Evolutionary conservation across 1,139 yeast genomes (phyloP), one percentile per base, ranked within the genome.

Genomic region (Lodderomyces orthopsilosis): DNA sequence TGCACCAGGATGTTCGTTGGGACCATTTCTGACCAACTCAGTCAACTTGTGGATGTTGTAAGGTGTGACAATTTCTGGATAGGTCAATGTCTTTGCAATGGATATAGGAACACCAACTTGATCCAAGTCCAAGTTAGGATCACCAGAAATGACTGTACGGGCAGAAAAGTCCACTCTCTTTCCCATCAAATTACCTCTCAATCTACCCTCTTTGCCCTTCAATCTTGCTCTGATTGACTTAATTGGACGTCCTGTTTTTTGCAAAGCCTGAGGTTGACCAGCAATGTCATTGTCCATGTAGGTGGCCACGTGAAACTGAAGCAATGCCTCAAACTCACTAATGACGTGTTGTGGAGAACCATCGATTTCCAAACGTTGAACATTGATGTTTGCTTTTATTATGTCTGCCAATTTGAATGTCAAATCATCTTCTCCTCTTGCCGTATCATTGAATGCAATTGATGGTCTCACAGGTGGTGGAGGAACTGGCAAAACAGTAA

Each of bases 381-480:
- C 97, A 63, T 91, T 91, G 45, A 91, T 90, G 60, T 91, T 94
- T 1, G 98, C 98, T 65, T 94, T 93, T 56, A 94, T 71, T 42
- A 94, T 93, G 74, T 94, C 99, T 7, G 98, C 98, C 54, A 94
- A 77, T 67, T 94, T 94, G 64, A 91, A 93, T 2, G 99, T 94
- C 68, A 94, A 85, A 76, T 94, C 99, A 79, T 94, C 99, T 65
- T 94, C 98, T 57, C 98, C 97, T 70, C 98, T 83, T 45, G 96
- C 96, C n/a, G 97, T 89, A 60, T 94, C 98, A 56, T 93, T 93
- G 58, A 93, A 91, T 2, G 98, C 96, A 70, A 94, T 93, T 35
- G 96, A 87, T 14, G 99, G 99, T 67, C 99, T 85, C 28, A 94
- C 98, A 28, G 98, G 98, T 46, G 98, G 98, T 42, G 99, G 99